phyloP scores from a whole-genome alignment of 2,329 filamentous ascomycete species.

The Microdochium bolleyi region DNA sequence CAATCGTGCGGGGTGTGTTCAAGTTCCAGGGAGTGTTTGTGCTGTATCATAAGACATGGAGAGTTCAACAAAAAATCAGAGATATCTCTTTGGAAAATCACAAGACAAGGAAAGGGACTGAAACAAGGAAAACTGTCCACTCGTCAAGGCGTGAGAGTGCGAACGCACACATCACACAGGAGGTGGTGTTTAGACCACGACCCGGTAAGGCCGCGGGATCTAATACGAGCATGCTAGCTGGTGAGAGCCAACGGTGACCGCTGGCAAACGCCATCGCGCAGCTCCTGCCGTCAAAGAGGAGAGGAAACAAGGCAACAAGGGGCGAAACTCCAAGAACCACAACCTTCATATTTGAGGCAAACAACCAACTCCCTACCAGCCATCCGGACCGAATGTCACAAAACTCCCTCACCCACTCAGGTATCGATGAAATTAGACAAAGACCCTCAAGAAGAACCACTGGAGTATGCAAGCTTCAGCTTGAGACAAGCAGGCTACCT shows the following conservation, averaged over 20 bases:
- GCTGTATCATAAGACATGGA: not conserved
- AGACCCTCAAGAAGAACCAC: not conserved
- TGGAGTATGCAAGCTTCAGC: not conserved
- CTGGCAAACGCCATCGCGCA: not conserved
- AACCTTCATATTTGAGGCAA: not conserved
- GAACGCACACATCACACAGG: not conserved
- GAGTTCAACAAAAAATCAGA: not conserved
- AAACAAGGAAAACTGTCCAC: not conserved
- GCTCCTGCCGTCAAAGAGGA: not conserved
- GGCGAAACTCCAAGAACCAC: not conserved
- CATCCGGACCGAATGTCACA: not conserved
- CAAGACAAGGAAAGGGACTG: not conserved
- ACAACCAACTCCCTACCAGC: not conserved
- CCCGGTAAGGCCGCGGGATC: not conserved
- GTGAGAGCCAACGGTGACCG: not conserved
- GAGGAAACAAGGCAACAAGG: not conserved
- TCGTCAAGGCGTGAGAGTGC: not conserved
- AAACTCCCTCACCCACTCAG: not conserved
- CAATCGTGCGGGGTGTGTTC: not conserved
- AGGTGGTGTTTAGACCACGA: not conserved
- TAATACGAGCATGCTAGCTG: not conserved
- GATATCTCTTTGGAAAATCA: slow-evolving; percentile 1
- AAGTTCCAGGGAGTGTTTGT: not conserved
- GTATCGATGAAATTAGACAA: slow-evolving; percentile 1
- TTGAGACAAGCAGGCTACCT: not conserved